Percentiles rank a stretch among this genome's conserved stretches.
phyloP scores from a whole-genome alignment of 257 asterid species.

The Nyctanthes arbortristis region DNA sequence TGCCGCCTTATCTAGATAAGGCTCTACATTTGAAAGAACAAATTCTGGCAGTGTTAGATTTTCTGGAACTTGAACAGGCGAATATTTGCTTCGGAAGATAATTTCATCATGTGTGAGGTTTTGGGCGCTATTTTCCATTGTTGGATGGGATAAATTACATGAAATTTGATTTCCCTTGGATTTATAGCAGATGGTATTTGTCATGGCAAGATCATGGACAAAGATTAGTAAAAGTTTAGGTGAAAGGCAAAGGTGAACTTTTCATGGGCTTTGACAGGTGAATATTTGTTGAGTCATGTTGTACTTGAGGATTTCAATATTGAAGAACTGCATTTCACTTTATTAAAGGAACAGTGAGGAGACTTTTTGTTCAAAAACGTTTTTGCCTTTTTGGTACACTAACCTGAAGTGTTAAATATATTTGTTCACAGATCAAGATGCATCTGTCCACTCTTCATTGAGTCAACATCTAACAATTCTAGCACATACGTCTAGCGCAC shows the following conservation, averaged over 20 bases:
- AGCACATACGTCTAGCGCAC: too few relatives aligned
- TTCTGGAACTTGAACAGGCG: constrained; percentile 66
- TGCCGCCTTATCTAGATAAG: constrained; percentile 59
- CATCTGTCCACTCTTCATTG: too few relatives aligned
- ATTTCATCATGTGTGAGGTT: constrained; percentile 42
- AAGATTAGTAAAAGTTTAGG: constrained; percentile 26
- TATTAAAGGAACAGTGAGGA: background rate
- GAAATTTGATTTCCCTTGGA: background rate
- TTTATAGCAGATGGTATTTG: constrained; percentile 25
- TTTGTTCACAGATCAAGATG: too few relatives aligned
- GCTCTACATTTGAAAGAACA: constrained; percentile 59
- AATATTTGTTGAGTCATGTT: constrained; percentile 42
- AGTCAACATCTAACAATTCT: too few relatives aligned
- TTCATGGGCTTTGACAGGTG: constrained; percentile 3
- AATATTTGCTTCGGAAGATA: constrained; percentile 69
- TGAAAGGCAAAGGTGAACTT: constrained; percentile 23
- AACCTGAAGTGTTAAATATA: too few relatives aligned
- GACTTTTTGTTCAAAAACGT: too few relatives aligned
- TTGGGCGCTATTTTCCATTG: constrained; percentile 51
- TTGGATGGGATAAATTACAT: constrained; percentile 5
- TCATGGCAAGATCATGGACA: constrained; percentile 26
- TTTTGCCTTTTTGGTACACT: too few relatives aligned
- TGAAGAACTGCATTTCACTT: background rate
- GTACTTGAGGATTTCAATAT: background rate
- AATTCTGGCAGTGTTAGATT: constrained; percentile 77